Percentiles rank a stretch among this genome's conserved stretches.
Conservation (phyloP, 2,329 filamentous ascomycete genomes). For the Pseudogymnoascus sp. region DNA sequence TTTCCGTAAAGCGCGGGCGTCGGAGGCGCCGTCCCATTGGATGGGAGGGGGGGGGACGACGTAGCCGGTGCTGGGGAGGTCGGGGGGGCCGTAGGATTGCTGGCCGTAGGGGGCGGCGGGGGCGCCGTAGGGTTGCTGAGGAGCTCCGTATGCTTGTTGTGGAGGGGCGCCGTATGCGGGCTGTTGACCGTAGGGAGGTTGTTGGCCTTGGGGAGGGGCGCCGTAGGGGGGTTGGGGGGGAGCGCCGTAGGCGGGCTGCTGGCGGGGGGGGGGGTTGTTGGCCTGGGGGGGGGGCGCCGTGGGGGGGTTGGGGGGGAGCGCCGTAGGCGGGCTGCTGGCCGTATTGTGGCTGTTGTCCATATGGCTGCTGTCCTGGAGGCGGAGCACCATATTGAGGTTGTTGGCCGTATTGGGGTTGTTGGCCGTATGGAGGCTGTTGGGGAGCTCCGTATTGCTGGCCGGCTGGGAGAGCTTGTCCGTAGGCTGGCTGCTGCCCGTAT, state of each 20-base stretch:
- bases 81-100: slow-evolving; percentile 39
- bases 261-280: slow-evolving; percentile 11
- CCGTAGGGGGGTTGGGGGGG: slow-evolving; percentile 14
- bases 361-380: background rate
- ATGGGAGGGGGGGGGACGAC: slow-evolving; percentile 51
- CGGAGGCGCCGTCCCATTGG: slow-evolving; percentile 55
- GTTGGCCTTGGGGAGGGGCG: slow-evolving; percentile 22
- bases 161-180: slow-evolving; percentile 19
- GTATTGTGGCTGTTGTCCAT: slow-evolving; percentile 11
- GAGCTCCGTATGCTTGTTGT: slow-evolving; percentile 31
- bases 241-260: slow-evolving; percentile 11
- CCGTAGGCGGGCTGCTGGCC: background rate
- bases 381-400: slow-evolving; percentile 21
- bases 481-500: slow-evolving; percentile 13
- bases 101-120: slow-evolving; percentile 32
- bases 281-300: slow-evolving; percentile 22
- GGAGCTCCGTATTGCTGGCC: slow-evolving; percentile 6
- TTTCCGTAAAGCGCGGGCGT: slow-evolving; percentile 64
- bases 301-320: slow-evolving; percentile 11
- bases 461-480: slow-evolving; percentile 12
- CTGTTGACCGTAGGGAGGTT: slow-evolving; percentile 20
- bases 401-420: slow-evolving; percentile 19
- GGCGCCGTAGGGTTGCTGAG: slow-evolving; percentile 29
- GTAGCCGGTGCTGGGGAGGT: slow-evolving; percentile 67
- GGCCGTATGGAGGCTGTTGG: background rate